These are phyloP conservation scores for Ustanciosporium gigantosporum DNA, from an alignment of 1,284 basidiomycete species.

Conservation along the genomic window DNA sequence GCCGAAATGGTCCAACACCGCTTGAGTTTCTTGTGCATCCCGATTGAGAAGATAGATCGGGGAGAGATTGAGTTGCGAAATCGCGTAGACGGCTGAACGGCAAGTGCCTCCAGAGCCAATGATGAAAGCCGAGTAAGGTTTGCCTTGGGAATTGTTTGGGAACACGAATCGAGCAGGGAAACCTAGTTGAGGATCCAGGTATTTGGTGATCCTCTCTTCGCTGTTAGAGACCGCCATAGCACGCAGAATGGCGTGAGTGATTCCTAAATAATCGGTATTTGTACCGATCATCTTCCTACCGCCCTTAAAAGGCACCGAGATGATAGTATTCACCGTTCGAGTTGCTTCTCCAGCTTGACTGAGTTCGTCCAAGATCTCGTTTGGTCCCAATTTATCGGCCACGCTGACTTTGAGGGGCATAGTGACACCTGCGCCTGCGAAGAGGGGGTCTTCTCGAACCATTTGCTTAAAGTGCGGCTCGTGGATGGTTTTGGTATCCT, in stretches of 20 bases:
- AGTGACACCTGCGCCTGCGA: slow-evolving; percentile 38
- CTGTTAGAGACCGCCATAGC: slow-evolving; percentile 19
- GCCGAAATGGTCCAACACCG: slow-evolving; percentile 36
- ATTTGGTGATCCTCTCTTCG: slow-evolving; percentile 16
- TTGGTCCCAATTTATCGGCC: slow-evolving; percentile 17
- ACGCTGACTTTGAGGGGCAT: slow-evolving; percentile 47
- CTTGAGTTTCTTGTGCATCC: slow-evolving; percentile 34
- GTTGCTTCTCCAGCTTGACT: slow-evolving; percentile 30
- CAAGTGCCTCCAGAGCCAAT: slow-evolving; percentile 48
- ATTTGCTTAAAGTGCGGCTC: slow-evolving; percentile 25
- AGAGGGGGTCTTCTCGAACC: slow-evolving; percentile 33
- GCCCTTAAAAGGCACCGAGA: slow-evolving; percentile 15
- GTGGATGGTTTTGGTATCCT: slow-evolving; percentile 35
- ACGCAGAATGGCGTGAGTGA: slow-evolving; percentile 34
- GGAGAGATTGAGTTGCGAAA: slow-evolving; percentile 26
- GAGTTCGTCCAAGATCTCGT: slow-evolving; percentile 39
- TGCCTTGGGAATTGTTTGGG: slow-evolving; percentile 12
- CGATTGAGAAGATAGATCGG: slow-evolving; percentile 45
- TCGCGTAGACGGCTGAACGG: slow-evolving; percentile 41
- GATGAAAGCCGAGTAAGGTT: slow-evolving; percentile 39
- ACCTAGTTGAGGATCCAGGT: slow-evolving; percentile 16
- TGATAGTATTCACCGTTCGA: slow-evolving; percentile 46
- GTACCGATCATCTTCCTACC: slow-evolving; percentile 39
- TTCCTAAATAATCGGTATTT: slow-evolving; percentile 47
- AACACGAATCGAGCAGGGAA: slow-evolving; percentile 13